These are phyloP conservation scores for Rosellinia necatrix DNA, from an alignment of 2,329 filamentous ascomycete genomes.

Conservation along the genomic window DNA sequence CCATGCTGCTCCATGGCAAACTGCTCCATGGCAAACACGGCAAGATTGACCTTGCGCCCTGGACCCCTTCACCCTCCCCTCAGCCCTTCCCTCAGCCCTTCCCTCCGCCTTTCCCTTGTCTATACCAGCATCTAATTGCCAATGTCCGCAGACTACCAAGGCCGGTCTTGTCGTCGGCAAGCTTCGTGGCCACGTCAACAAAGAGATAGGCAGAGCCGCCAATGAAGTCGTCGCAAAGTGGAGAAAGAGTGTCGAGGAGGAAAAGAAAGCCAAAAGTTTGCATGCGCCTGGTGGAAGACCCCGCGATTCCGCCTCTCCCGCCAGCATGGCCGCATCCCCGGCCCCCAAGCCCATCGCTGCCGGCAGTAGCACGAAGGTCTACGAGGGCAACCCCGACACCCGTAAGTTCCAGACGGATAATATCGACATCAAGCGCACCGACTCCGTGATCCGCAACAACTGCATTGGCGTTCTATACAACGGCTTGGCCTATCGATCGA, in stretches of 20 bases:
- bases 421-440: slow-evolving; percentile 77
- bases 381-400: slow-evolving; percentile 73
- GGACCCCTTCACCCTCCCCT: too few relatives aligned
- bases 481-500: slow-evolving; percentile 74
- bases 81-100: background rate
- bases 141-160: slow-evolving; percentile 67
- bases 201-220: slow-evolving; percentile 77
- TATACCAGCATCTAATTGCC: slow-evolving; percentile 10
- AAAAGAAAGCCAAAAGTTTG: slow-evolving; percentile 55
- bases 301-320: slow-evolving; percentile 60
- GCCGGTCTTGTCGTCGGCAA: slow-evolving; percentile 91
- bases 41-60: too few relatives aligned
- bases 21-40: background rate
- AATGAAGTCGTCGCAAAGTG: slow-evolving; percentile 85
- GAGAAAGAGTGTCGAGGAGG: slow-evolving; percentile 76
- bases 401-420: slow-evolving; percentile 82
- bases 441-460: slow-evolving; percentile 74
- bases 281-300: slow-evolving; percentile 36
- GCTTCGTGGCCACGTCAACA: slow-evolving; percentile 75
- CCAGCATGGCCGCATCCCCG: slow-evolving; percentile 44
- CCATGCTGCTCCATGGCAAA: background rate
- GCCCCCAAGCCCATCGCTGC: slow-evolving; percentile 56
- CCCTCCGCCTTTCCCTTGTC: background rate
- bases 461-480: slow-evolving; percentile 94
- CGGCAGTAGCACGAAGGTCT: slow-evolving; percentile 48